Percentiles rank a stretch among this genome's conserved stretches.
phyloP scores from a whole-genome alignment of 1,284 basidiomycete species.

The Rhodotorula sp. region DNA sequence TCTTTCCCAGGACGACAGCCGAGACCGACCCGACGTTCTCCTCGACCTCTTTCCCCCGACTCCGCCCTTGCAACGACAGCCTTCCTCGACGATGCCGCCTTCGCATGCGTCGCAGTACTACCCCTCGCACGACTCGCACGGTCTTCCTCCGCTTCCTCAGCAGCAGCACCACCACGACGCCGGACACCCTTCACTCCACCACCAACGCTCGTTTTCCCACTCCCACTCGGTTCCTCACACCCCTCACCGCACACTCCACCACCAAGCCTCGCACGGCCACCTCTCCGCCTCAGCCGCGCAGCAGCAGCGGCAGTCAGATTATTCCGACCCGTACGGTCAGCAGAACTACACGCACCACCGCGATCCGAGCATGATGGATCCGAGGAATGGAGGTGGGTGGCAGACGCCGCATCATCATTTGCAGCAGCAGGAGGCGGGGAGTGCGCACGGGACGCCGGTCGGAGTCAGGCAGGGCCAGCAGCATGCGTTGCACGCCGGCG shows the following conservation, averaged over 20 bases:
- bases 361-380: constrained; percentile 2
- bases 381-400: constrained; percentile 8
- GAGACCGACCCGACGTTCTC: too few relatives aligned
- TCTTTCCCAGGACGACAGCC: too few relatives aligned
- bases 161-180: constrained; percentile 3
- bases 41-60: neutral
- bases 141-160: neutral
- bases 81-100: neutral
- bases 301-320: constrained; percentile 3
- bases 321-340: neutral
- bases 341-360: constrained; percentile 23
- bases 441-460: constrained; percentile 10
- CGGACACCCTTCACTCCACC: neutral
- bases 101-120: neutral
- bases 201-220: constrained; percentile 11
- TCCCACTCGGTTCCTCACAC: neutral
- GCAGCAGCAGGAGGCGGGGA: neutral
- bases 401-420: constrained; percentile 8
- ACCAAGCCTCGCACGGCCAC: constrained; percentile 22
- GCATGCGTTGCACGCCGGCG: neutral
- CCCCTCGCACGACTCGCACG: constrained; percentile 9
- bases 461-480: neutral
- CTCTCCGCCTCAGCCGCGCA: neutral
- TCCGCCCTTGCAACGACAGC: neutral
- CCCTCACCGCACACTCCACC: constrained; percentile 25